phyloP scores from a whole-genome alignment of 225 moss, liverwort and hornwort species.

The Pseudoscleropodium purum region DNA sequence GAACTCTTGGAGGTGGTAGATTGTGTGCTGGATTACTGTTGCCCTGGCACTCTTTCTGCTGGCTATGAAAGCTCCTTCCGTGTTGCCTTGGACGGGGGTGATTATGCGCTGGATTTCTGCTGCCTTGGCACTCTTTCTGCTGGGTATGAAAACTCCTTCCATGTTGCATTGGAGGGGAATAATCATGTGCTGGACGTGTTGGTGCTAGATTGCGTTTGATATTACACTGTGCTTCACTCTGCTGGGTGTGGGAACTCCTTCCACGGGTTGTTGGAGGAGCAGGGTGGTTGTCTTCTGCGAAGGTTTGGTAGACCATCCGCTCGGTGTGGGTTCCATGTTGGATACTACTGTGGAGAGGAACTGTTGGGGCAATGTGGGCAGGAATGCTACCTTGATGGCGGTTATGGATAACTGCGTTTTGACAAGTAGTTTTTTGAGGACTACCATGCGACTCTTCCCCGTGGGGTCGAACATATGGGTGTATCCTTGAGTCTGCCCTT shows the following conservation, averaged over 20 bases:
- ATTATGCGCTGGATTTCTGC: background rate
- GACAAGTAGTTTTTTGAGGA: background rate
- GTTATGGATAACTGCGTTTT: background rate
- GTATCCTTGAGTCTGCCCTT: conserved; percentile 2
- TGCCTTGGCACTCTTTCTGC: background rate
- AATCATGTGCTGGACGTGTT: background rate
- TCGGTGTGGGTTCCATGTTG: background rate
- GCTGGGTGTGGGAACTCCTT: background rate
- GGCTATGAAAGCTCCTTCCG: background rate
- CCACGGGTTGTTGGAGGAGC: background rate
- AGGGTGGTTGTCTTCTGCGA: background rate
- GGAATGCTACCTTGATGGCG: background rate
- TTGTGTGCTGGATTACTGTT: background rate
- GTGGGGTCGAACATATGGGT: background rate
- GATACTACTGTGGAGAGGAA: background rate
- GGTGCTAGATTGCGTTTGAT: background rate
- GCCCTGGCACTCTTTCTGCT: background rate
- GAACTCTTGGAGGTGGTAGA: background rate
- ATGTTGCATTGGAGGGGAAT: background rate
- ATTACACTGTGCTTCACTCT: background rate
- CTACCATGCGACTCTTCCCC: background rate
- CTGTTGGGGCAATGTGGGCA: background rate
- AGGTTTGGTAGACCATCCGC: background rate
- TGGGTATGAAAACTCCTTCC: background rate
- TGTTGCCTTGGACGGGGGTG: background rate